Conservation (phyloP, 495 filamentous ascomycete genomes). For the Trichoderma orchidacearum region DNA sequence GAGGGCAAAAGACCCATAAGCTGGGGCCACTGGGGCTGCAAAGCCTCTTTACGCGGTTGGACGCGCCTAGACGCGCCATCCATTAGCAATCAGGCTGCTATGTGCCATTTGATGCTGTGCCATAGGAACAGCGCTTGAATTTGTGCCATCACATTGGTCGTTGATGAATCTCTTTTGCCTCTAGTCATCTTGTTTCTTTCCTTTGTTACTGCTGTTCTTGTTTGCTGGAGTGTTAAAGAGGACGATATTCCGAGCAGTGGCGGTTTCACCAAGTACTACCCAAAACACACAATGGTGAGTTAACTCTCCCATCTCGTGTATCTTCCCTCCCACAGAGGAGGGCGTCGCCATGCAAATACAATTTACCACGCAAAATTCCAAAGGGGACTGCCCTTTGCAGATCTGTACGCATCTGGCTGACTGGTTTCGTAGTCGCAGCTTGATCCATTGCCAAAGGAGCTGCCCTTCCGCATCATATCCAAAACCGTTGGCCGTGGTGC, state of each 20-base stretch:
- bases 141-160: background rate
- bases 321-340: no score
- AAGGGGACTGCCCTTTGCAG: no score
- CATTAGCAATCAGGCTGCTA: background rate
- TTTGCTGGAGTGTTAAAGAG: background rate
- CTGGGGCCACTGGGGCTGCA: background rate
- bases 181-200: background rate
- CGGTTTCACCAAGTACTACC: background rate
- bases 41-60: background rate
- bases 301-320: background rate
- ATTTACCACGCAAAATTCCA: no score
- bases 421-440: conserved; percentile 60
- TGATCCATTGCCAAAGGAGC: conserved; percentile 68
- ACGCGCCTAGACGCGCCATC: background rate
- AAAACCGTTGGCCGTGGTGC: conserved; percentile 93
- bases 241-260: background rate
- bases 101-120: no score
- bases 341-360: no score
- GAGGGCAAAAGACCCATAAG: background rate
- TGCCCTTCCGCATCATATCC: conserved; percentile 90
- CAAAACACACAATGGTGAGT: background rate
- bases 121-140: background rate
- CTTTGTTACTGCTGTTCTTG: background rate
- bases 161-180: background rate
- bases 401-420: background rate